phyloP scores from a whole-genome alignment of 2,329 filamentous ascomycete species.

The Teratosphaeria zuluensis region DNA sequence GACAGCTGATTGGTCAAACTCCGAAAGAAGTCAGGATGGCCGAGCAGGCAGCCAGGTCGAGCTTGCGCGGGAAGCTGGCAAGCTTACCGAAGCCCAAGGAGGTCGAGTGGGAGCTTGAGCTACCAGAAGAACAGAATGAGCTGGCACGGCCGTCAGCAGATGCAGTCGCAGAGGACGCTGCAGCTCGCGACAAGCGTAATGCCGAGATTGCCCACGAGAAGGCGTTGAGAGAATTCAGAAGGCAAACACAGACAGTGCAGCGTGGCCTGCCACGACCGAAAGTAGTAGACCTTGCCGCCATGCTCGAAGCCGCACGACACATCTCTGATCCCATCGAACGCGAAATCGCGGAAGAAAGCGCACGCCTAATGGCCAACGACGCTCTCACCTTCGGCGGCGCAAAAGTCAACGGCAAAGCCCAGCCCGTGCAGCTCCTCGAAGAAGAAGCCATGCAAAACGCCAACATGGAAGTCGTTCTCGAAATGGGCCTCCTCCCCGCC shows the following conservation, averaged over 20 bases:
- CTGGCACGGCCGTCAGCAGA: slow-evolving; percentile 37
- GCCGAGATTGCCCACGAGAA: slow-evolving; percentile 52
- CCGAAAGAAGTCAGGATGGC: slow-evolving; percentile 65
- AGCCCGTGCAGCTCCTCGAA: slow-evolving; percentile 53
- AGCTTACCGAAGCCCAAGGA: slow-evolving; percentile 87
- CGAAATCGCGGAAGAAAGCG: slow-evolving; percentile 67
- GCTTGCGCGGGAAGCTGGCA: slow-evolving; percentile 64
- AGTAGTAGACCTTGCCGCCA: slow-evolving; percentile 57
- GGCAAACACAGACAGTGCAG: slow-evolving; percentile 88
- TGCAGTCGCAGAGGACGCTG: slow-evolving; percentile 55
- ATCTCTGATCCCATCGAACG: slow-evolving; percentile 55
- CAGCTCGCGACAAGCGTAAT: slow-evolving; percentile 65
- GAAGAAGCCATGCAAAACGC: slow-evolving; percentile 67
- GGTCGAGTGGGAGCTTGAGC: slow-evolving; percentile 84
- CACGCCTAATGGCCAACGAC: slow-evolving; percentile 72
- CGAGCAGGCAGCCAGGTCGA: slow-evolving; percentile 58
- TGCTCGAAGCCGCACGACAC: slow-evolving; percentile 55
- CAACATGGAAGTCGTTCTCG: slow-evolving; percentile 63
- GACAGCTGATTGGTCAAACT: slow-evolving; percentile 62
- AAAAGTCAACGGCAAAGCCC: slow-evolving; percentile 53
- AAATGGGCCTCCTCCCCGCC: slow-evolving; percentile 44
- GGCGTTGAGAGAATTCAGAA: slow-evolving; percentile 60
- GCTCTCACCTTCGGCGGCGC: slow-evolving; percentile 63
- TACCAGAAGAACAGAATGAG: slow-evolving; percentile 73
- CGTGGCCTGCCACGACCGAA: slow-evolving; percentile 68